Base-by-base conservation (phyloP, 2,329 filamentous ascomycete genomes). In the Camillea tinctor region DNA sequence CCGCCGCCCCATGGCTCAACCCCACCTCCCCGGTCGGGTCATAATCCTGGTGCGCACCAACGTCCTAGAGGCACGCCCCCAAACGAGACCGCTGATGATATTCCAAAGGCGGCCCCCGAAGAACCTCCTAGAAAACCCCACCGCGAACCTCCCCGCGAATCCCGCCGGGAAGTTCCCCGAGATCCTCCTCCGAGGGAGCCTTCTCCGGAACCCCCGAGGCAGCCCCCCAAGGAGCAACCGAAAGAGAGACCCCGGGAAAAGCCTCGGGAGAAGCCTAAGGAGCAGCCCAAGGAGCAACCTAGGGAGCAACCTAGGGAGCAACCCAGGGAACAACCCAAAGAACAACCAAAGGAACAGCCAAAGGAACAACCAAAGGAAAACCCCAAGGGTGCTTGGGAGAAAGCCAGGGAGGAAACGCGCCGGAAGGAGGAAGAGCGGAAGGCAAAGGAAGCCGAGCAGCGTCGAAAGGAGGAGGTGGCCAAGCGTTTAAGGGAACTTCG, bases 331-430 rank as follows among this genome's bases (percentile, higher is more conserved):
- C 36, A 15, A 5, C 54, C 61, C 40, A 57, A 54, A 24, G 62
- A 59, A 52, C 52, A 64, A 26, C 68, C 60, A 51, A 69, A 65
- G 57, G 65, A 62, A 1, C 58, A 64, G 57, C 66, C 63, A 54
- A 61, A 59, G 15, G 61, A 68, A 21, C 66, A 67, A 61, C 68
- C 69, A 54, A 69, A 65, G 54, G 52, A 59, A 19, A 56, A 72
- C 22, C 74, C 77, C 1, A 83, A 81, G 68, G 77, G 79, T 8
- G 79, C 84, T 0, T 90, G 88, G 88, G 87, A 90, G 66, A 89
- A 85, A 71, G 88, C 87, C 3, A 80, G 88, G 57, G 88, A 91
- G 69, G 88, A 90, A 65, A 88, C 84, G 20, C 79, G 84, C 50
- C 83, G 79, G 60, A 81, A 82, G 58, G 87, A 89, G 65, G 87